These are phyloP conservation scores for Rhododendron simsii DNA, from an alignment of 148 eudicot genomes.

Conservation along the genomic window DNA sequence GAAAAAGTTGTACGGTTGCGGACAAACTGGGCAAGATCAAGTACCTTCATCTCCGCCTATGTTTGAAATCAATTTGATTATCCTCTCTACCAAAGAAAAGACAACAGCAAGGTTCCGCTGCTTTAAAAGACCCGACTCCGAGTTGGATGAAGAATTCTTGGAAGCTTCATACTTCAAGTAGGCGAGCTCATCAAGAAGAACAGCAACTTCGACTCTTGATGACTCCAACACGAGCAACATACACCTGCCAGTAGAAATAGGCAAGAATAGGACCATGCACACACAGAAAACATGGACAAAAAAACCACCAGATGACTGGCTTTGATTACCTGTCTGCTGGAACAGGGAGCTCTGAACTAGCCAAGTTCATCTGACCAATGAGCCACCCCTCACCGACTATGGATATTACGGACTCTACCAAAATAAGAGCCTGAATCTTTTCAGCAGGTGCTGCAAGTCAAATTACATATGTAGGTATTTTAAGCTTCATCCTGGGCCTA, in stretches of 20 bases:
- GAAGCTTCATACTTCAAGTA: constrained; percentile 74
- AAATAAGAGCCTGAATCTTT: constrained; percentile 71
- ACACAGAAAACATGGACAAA: neutral
- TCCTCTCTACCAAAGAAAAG: constrained; percentile 77
- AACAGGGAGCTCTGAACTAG: constrained; percentile 34
- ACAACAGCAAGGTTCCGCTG: constrained; percentile 54
- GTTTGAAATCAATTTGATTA: constrained; percentile 68
- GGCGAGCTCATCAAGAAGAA: constrained; percentile 80
- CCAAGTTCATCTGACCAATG: constrained; percentile 41
- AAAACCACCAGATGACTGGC: neutral
- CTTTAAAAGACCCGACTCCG: constrained; percentile 45
- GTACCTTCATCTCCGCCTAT: constrained; percentile 64
- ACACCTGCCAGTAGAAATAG: constrained; percentile 48
- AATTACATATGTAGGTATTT: neutral
- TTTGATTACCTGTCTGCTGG: constrained; percentile 61
- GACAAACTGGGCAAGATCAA: neutral
- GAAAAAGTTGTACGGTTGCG: neutral
- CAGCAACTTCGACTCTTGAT: constrained; percentile 86
- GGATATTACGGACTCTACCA: constrained; percentile 64
- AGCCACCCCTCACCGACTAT: constrained; percentile 80
- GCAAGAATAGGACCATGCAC: constrained; percentile 10
- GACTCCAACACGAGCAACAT: constrained; percentile 82
- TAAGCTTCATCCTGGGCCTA: neutral
- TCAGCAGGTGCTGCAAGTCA: constrained; percentile 67
- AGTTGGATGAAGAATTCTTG: constrained; percentile 36